These are phyloP conservation scores for Pistacia vera DNA, from an alignment of 345 rosid species.

Conservation along the genomic window DNA sequence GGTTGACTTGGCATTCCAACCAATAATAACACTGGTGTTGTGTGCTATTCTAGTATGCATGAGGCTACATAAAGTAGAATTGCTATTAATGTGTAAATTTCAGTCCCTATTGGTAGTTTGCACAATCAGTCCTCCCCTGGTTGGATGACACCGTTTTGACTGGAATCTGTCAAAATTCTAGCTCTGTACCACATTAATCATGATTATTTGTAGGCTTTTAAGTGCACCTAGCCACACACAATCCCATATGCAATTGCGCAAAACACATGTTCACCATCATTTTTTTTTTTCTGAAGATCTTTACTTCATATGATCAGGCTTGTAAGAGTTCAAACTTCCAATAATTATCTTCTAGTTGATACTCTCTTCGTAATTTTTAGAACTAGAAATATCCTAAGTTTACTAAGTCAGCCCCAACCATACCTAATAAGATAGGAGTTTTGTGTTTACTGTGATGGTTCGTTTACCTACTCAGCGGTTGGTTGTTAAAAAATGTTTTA, in stretches of 20 bases:
- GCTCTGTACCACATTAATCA: neutral
- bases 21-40: neutral
- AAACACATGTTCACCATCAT: neutral
- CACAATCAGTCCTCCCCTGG: neutral
- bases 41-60: neutral
- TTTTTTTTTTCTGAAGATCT: neutral
- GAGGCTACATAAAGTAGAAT: neutral
- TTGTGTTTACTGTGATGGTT: neutral
- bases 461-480: neutral
- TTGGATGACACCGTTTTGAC: neutral
- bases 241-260: neutral
- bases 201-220: neutral
- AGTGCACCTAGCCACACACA: neutral
- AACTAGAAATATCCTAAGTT: slow-evolving; percentile 9
- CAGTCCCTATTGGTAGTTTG: neutral
- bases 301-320: neutral
- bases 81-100: neutral
- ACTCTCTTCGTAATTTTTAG: neutral
- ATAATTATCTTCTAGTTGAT: neutral
- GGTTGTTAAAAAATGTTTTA: neutral
- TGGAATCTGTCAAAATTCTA: neutral
- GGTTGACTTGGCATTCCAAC: neutral
- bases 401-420: neutral
- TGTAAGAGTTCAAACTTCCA: neutral
- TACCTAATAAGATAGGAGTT: neutral